Conservation (phyloP, 768 basidiomycete genomes). For the Sutorius australiensis region DNA sequence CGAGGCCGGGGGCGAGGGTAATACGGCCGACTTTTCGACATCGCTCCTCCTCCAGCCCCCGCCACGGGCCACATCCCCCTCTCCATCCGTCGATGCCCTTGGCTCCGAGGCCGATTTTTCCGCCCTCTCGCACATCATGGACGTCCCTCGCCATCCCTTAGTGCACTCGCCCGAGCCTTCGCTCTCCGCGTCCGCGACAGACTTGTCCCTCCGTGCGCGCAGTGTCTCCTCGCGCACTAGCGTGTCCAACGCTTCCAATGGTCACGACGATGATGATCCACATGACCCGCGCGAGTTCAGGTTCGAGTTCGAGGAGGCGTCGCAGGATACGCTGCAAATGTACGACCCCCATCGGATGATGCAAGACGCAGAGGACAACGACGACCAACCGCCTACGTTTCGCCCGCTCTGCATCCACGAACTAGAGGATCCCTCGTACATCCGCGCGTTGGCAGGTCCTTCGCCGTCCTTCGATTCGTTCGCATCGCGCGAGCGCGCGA, state of each 20-base stretch:
- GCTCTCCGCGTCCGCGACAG: conserved; percentile 32
- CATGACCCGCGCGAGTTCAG: no score
- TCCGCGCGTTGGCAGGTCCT: conserved; percentile 11
- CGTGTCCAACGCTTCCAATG: conserved; percentile 6
- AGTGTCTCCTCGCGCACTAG: conserved; percentile 25
- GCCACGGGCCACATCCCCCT: background rate
- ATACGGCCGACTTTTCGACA: conserved; percentile 19
- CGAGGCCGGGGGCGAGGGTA: conserved; percentile 8
- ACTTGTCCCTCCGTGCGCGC: conserved; percentile 31
- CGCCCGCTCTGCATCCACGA: conserved; percentile 54
- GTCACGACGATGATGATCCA: no score
- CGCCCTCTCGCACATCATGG: conserved; percentile 24
- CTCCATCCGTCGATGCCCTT: background rate
- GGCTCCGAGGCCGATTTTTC: conserved; percentile 7
- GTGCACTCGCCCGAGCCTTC: conserved; percentile 31
- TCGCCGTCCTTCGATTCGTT: conserved; percentile 6
- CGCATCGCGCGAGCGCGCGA: background rate
- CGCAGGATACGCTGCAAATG: conserved; percentile 16
- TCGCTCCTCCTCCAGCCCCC: conserved; percentile 27
- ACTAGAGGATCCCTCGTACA: conserved; percentile 36
- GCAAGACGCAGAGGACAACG: conserved; percentile 27
- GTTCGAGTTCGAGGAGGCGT: conserved; percentile 6
- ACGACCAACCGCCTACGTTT: conserved; percentile 25
- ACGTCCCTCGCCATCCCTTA: conserved; percentile 30
- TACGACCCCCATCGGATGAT: conserved; percentile 24